Base-by-base conservation (phyloP, 2,329 filamentous ascomycete species). In the Fusarium torulosum region DNA sequence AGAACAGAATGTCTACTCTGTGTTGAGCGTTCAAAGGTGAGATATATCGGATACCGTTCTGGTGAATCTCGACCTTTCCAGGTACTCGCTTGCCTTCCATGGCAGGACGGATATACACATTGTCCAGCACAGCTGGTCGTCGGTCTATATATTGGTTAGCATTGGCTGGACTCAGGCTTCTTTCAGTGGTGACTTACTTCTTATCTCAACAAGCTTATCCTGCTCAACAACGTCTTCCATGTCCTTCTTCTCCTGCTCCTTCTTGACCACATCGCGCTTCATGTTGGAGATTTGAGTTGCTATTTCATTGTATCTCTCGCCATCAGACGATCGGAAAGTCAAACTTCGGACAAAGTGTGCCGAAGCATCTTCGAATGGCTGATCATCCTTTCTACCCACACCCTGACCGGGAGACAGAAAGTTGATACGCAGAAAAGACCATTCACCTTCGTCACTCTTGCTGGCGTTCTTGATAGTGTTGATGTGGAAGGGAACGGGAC, bases 181-280 rank as follows among this genome's bases (percentile, higher is more conserved):
- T 20, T 8, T 17, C 8, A 17, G 20, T 17, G 27, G 67, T 13
- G 17, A 83, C 89, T 83, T 83, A 93, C 92, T 97, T 84, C 96
- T 87, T 71, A 98, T 94, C 76, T 97, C 94, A 71, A 96, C 85
- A 52, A 99, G 88, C 83, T 99, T 99, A 78, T 99, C 96, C 79
- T 99, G 96, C 80, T 98, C 96, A 7, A 99, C 94, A 21, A 99
- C 96, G 79, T 99, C 96, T 77, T 99, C 96, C 91, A 99, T 91
- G 73, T 99, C 95, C 82, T 99, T 99, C 88, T 98, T 97, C 80
- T 97, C 95, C 75, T 97, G 94, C 79, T 99, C 96, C 73, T 93
- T 92, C 79, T 97, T 94, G 41, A 93, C 88, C 7, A 92, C 90
- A 71, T 95, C 93, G 77, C 96, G 97, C 83, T 97, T 97, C 84